Evolutionary conservation across 192 early-diverging fungal genomes (phyloP), one percentile per base, ranked within the genome.

Genomic region (Obelidium mucronatum): DNA sequence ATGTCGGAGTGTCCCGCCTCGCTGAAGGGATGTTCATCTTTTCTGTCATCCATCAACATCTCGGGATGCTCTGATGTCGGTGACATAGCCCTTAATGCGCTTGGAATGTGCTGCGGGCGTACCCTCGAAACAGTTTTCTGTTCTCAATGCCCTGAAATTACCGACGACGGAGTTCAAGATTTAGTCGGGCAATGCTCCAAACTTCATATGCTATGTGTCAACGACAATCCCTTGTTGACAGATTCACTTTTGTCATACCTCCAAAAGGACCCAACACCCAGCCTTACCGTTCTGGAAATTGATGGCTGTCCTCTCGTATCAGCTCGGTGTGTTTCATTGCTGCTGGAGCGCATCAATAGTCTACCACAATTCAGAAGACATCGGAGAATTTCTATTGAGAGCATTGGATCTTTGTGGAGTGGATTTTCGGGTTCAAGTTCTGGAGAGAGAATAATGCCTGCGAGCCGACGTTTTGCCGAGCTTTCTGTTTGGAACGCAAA

Each of bases 91-190:
- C 37, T 65, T 17, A 17, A 37, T 19, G 63, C 63, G 17, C 28
- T 65, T 8, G 63, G 63, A 33, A 11, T 65, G 19, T 65, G 63
- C 36, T 65, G 63, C 63, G 63, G 63, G 19, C 30, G 36, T 17
- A 65, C 30, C 8, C 36, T 65, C 17, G 22, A 8, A 37, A 30
- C 17, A 13, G 34, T 39, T 11, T 17, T 11, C 1, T 13, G 19
- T 33, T 30, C 63, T 5, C 22, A 26, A 1, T 65, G 63, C 36
- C 28, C 63, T 17, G 35, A 30, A 11, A 28, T 65, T 17, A 37
- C 33, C 8, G 37, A 39, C 36, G 63, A 65, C 34, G 31, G 63
- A 19, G 34, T 65, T 31, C 63, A 30, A 15, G 63, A 15, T 17
- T 30, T 65, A 19, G 22, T 65, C 1, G 30, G 63, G 15, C 37